These are phyloP conservation scores for Bothia castanella DNA, from an alignment of 1,284 basidiomycete species.

Conservation along the genomic window DNA sequence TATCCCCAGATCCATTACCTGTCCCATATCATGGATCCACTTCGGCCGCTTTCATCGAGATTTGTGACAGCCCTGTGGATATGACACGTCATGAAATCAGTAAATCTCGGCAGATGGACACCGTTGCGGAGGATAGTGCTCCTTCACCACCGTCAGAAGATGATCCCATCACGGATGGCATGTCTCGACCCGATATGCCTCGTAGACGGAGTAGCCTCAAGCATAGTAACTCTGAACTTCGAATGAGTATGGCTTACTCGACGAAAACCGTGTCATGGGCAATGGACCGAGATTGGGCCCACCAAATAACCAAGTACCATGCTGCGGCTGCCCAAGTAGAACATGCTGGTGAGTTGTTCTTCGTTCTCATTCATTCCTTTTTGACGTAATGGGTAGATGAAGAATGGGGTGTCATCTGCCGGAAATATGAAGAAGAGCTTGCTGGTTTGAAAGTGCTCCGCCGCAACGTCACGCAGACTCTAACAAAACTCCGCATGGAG, in stretches of 20 bases:
- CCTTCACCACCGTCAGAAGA: conserved; percentile 34
- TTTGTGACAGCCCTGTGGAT: conserved; percentile 34
- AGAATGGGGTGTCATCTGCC: conserved; percentile 55
- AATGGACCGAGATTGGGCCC: conserved; percentile 56
- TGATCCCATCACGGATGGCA: conserved; percentile 24
- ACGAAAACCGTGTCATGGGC: conserved; percentile 73
- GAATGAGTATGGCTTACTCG: conserved; percentile 50
- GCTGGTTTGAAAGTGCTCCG: conserved; percentile 53
- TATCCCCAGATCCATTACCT: conserved; percentile 32
- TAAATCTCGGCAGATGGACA: conserved; percentile 8
- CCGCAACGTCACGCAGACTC: conserved; percentile 49
- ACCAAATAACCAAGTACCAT: conserved; percentile 53
- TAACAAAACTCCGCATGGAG: conserved; percentile 52
- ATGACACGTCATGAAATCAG: conserved; percentile 10
- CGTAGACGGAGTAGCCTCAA: conserved; percentile 62
- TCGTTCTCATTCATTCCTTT: background rate
- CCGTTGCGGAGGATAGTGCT: conserved; percentile 22
- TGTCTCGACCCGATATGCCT: conserved; percentile 23
- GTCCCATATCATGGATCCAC: conserved; percentile 36
- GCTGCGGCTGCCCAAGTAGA: conserved; percentile 52
- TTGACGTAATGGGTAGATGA: conserved; percentile 35
- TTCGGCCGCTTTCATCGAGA: conserved; percentile 31
- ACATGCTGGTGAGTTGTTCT: conserved; percentile 45
- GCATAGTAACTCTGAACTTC: conserved; percentile 42
- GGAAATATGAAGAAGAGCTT: conserved; percentile 57